Conservation (phyloP, 2,329 filamentous ascomycete species). For the Alternaria brassicicola region DNA sequence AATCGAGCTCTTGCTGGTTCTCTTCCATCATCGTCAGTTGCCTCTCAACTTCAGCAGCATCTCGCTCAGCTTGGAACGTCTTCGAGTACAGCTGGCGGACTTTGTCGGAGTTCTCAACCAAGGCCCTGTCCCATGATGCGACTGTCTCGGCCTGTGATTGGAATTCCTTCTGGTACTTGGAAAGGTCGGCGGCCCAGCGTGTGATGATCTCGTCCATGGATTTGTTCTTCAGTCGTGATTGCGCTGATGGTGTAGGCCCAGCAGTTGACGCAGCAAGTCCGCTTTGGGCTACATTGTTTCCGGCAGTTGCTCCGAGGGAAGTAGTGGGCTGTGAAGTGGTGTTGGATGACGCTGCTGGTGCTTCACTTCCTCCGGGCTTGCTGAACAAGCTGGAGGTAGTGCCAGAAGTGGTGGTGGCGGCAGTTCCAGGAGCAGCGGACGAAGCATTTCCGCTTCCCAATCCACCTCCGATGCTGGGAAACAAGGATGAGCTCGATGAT, state of each 20-base stretch:
- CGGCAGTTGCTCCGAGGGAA: slow-evolving; percentile 23
- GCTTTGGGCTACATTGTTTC: slow-evolving; percentile 31
- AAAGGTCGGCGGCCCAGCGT: slow-evolving; percentile 91
- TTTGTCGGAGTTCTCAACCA: slow-evolving; percentile 94
- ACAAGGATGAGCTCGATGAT: slow-evolving; percentile 26
- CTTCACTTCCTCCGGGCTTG: slow-evolving; percentile 30
- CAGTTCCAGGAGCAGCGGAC: slow-evolving; percentile 23
- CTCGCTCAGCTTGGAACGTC: slow-evolving; percentile 91
- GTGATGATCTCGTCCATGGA: slow-evolving; percentile 99
- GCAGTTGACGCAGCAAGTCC: slow-evolving; percentile 74
- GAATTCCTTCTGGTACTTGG: slow-evolving; percentile 97
- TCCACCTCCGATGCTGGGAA: slow-evolving; percentile 24
- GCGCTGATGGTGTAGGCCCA: slow-evolving; percentile 77
- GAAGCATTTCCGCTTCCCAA: slow-evolving; percentile 27
- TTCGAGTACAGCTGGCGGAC: slow-evolving; percentile 91
- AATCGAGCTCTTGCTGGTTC: slow-evolving; percentile 87
- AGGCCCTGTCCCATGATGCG: slow-evolving; percentile 85
- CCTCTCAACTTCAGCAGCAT: slow-evolving; percentile 90
- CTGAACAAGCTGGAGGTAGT: slow-evolving; percentile 27
- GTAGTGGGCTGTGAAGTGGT: slow-evolving; percentile 31
- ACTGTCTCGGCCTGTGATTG: slow-evolving; percentile 87
- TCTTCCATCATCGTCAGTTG: slow-evolving; percentile 88
- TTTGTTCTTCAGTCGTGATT: slow-evolving; percentile 94
- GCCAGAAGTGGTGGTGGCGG: slow-evolving; percentile 19
- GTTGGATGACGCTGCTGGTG: slow-evolving; percentile 27